Percentiles rank a stretch among this genome's conserved stretches.
Evolutionary conservation across 1,139 yeast genomes (phyloP).

Genomic region (Kodamaea sp.): DNA sequence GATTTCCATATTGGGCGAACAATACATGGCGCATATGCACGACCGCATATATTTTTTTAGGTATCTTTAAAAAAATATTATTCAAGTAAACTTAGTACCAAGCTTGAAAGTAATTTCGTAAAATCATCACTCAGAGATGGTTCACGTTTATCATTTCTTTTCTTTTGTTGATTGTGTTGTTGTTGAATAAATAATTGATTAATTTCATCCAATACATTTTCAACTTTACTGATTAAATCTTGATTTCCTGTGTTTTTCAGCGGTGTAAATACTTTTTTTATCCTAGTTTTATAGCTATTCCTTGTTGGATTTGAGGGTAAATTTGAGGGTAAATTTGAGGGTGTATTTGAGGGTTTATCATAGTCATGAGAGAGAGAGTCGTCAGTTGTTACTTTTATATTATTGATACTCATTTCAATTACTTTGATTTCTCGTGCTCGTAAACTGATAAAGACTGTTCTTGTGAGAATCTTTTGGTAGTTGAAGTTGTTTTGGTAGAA

Average conservation of each 20-base stretch:
- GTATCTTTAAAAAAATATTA: neutral
- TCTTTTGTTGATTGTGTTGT: slow-evolving; percentile 5
- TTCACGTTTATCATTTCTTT: slow-evolving; percentile 1
- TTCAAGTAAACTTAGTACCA: slow-evolving; percentile 9
- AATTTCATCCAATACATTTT: slow-evolving; percentile 26
- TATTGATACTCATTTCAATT: slow-evolving; percentile 36
- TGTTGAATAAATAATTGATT: slow-evolving; percentile 21
- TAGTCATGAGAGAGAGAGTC: neutral
- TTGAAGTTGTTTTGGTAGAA: slow-evolving; percentile 40
- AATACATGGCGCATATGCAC: too few relatives aligned
- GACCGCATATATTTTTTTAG: neutral
- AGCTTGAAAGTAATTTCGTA: slow-evolving; percentile 7
- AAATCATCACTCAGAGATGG: slow-evolving; percentile 13
- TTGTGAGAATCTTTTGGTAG: slow-evolving; percentile 29
- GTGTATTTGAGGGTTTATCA: neutral
- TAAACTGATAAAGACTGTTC: slow-evolving; percentile 45
- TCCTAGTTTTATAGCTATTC: slow-evolving; percentile 32
- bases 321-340: neutral
- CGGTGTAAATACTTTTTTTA: slow-evolving; percentile 37
- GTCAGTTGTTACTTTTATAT: slow-evolving; percentile 1
- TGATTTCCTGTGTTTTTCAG: slow-evolving; percentile 31
- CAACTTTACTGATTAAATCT: slow-evolving; percentile 23
- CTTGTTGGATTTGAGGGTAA: slow-evolving; percentile 8
- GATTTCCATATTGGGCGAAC: neutral
- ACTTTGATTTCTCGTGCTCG: slow-evolving; percentile 57